Percentiles rank a stretch among this genome's conserved stretches.
Evolutionary conservation across 352 stramenopile species (phyloP).

Genomic region (Pythium chondricola): DNA sequence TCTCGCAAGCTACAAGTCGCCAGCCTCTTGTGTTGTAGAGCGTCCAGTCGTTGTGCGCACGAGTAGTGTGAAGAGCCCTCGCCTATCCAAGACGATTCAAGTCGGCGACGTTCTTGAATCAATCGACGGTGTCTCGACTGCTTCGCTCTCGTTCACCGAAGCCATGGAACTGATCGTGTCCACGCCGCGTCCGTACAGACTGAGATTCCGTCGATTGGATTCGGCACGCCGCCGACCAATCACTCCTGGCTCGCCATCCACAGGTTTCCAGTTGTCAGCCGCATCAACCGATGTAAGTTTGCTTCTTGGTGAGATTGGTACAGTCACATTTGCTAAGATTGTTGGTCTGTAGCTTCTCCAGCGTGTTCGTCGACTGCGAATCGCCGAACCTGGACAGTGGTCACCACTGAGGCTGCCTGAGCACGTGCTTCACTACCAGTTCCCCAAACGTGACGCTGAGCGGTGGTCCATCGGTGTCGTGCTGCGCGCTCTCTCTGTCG

Average conservation of each 20-base stretch:
- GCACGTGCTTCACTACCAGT: conserved; percentile 69
- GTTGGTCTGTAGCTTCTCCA: conserved; percentile 48
- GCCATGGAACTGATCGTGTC: conserved; percentile 45
- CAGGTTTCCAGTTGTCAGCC: conserved; percentile 11
- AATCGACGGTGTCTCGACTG: conserved; percentile 67
- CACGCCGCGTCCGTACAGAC: conserved; percentile 47
- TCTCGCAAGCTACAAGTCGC: conserved; percentile 30
- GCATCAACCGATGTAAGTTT: conserved; percentile 37
- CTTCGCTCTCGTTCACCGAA: conserved; percentile 54
- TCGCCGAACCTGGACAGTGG: conserved; percentile 66
- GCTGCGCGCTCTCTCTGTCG: conserved; percentile 44
- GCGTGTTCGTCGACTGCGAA: conserved; percentile 48
- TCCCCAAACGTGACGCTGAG: conserved; percentile 62
- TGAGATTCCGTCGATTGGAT: conserved; percentile 48
- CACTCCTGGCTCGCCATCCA: not conserved
- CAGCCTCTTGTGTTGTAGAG: conserved; percentile 36
- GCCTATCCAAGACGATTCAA: conserved; percentile 18
- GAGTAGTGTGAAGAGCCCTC: conserved; percentile 5
- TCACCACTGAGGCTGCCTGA: conserved; percentile 47
- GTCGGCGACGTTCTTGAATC: conserved; percentile 67
- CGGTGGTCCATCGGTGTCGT: conserved; percentile 67
- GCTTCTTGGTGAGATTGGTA: too few relatives aligned
- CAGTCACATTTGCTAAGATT: not conserved
- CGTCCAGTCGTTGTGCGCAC: conserved; percentile 38
- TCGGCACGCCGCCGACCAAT: too few relatives aligned